A percentile compares a stretch with the other conserved stretches of the same genome.
Evolutionary conservation across 2,329 filamentous ascomycete genomes (phyloP).

Genomic region (Trichoderma sp.): DNA sequence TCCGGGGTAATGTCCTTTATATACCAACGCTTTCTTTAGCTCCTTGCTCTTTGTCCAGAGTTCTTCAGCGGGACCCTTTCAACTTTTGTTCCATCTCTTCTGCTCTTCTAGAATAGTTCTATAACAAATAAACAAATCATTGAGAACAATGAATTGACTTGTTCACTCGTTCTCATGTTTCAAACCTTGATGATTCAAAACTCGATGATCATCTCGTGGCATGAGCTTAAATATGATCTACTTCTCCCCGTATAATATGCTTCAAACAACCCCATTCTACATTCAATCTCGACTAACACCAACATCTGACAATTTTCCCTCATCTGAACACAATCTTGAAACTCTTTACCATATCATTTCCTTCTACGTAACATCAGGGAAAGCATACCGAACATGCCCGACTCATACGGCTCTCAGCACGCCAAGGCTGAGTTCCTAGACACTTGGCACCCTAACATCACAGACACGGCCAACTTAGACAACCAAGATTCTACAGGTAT

Average conservation of each 20-base stretch:
- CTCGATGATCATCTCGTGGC: not conserved
- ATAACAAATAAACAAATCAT: not conserved
- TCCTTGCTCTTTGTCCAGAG: not conserved
- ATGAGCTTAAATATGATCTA: not conserved
- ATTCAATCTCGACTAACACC: not conserved
- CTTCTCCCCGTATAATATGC: not conserved
- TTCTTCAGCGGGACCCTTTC: not conserved
- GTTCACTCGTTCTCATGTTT: not conserved
- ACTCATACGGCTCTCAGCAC: not conserved
- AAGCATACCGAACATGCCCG: not conserved
- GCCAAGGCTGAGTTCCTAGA: not conserved
- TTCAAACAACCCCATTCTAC: not conserved
- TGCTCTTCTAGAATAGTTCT: not conserved
- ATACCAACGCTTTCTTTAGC: not conserved
- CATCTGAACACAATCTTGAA: not conserved
- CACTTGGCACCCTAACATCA: not conserved
- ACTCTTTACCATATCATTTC: not conserved
- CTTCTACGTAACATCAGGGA: not conserved
- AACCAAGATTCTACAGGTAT: not conserved
- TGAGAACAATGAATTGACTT: constrained; percentile 7
- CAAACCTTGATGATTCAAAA: not conserved
- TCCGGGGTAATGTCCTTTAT: not conserved
- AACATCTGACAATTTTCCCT: not conserved
- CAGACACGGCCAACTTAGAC: not conserved
- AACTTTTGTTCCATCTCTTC: not conserved